These are phyloP conservation scores for Trichoderma atrobrunneum DNA, from an alignment of 2,329 filamentous ascomycete genomes.

Conservation along the genomic window DNA sequence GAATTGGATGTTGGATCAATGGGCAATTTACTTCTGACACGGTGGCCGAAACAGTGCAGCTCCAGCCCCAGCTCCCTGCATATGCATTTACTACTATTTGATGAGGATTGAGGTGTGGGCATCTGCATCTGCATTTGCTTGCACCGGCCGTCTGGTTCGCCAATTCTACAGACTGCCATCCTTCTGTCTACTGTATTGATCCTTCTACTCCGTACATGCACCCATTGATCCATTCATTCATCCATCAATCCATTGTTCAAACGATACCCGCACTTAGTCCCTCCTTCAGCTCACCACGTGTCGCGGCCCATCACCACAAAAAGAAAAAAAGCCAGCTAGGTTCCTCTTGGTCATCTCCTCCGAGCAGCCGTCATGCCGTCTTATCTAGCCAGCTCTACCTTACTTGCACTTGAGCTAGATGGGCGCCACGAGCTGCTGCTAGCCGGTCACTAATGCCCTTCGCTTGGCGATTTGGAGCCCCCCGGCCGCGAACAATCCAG, in stretches of 20 bases:
- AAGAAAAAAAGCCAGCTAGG: background rate
- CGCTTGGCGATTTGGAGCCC: constrained; percentile 1
- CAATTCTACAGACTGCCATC: background rate
- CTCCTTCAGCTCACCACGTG: background rate
- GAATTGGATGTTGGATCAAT: too few species aligned
- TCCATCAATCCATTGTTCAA: background rate
- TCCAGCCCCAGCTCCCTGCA: background rate
- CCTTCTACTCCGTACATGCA: background rate
- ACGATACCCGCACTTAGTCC: background rate
- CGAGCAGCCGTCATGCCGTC: background rate
- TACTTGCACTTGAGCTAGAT: background rate
- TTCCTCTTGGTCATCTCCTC: constrained; percentile 1
- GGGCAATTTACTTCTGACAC: background rate
- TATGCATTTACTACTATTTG: background rate
- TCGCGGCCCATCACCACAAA: background rate
- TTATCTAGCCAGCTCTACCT: background rate
- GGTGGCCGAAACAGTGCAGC: background rate
- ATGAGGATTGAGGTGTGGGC: background rate
- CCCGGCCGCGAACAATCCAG: background rate
- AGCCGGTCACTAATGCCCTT: background rate
- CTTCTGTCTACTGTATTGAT: background rate
- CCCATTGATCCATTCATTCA: background rate
- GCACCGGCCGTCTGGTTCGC: constrained; percentile 2
- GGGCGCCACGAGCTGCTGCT: background rate
- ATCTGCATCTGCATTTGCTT: background rate